Evolutionary conservation across 2,329 filamentous ascomycete genomes (phyloP), one percentile per base, ranked within the genome.

Genomic region (Neofusicoccum sp.): DNA sequence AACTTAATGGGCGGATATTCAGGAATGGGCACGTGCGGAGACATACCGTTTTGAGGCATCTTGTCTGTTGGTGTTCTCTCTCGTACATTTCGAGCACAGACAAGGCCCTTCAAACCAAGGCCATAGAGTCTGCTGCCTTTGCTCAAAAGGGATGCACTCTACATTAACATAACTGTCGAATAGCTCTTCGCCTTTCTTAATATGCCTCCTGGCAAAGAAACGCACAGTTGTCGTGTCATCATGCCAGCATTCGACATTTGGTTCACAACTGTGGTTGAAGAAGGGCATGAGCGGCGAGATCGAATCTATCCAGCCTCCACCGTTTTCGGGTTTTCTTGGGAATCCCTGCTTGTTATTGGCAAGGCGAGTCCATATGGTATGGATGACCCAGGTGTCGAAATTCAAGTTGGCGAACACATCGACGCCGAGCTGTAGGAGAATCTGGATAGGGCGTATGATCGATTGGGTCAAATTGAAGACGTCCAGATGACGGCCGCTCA

Each of bases 241-340:
- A n/a, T 65, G 63, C 47, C 48, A 48, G 33, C 62, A 66, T 54
- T 65, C 64, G 20, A 67, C 65, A 61, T 71, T 73, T 5, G 71
- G 70, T 36, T 63, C 64, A 51, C 71, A 73, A 61, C 69, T 71
- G 61, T 73, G 71, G 61, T 74, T 73, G 43, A 74, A 68, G 63
- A 72, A 67, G 16, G 67, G 67, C 57, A 72, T 64, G 14, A 71
- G 58, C 1, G 69, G 66, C 43, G 65, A 70, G 36, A 73, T 65
- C 28, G 63, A 65, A 1, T 70, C 68, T 16, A 72, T 68, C n/a
- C 65, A 68, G n/a, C 66, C 66, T 12, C 68, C 64, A 12, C 61
- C 61, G 4, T 65, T 61, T 1, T 67, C 65, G 1, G 59, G 62
- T 26, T 66, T 67, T 41, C 51, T 43, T 16, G 51, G 40, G n/a